A percentile compares a stretch with the other conserved stretches of the same genome.
Evolutionary conservation across 805 yeast species (phyloP).

Genomic region (Torulaspora delbrueckii): DNA sequence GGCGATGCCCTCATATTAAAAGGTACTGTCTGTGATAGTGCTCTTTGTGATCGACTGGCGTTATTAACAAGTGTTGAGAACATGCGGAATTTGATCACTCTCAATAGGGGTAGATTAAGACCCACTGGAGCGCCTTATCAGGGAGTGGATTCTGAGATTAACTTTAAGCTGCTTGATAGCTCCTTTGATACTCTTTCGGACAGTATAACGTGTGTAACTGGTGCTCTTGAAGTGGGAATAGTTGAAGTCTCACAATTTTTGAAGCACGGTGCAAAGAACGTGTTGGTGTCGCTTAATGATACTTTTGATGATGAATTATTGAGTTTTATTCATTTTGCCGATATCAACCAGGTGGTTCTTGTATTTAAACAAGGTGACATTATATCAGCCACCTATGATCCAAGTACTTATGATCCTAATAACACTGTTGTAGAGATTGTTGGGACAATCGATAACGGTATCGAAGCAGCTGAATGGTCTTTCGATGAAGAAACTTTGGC

Average conservation of each 20-base stretch:
- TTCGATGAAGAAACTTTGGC: conserved; percentile 85
- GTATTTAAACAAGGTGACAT: conserved; percentile 76
- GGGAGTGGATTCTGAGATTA: conserved; percentile 13
- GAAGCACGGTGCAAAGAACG: conserved; percentile 54
- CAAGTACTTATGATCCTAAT: conserved; percentile 41
- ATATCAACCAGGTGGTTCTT: conserved; percentile 58
- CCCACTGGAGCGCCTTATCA: conserved; percentile 21
- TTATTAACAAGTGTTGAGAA: not conserved
- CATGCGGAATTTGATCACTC: conserved; percentile 35
- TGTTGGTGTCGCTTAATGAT: conserved; percentile 59
- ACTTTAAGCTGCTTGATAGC: conserved; percentile 25
- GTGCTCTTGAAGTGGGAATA: conserved; percentile 48
- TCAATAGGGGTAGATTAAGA: conserved; percentile 31
- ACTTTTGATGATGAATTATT: conserved; percentile 41
- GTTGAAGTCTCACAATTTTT: conserved; percentile 74
- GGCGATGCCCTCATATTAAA: conserved; percentile 1
- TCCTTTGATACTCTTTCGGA: conserved; percentile 72
- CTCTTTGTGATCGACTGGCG: not conserved
- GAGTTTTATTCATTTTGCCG: conserved; percentile 65
- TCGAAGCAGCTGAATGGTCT: conserved; percentile 76
- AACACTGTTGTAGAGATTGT: conserved; percentile 62
- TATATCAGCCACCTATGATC: conserved; percentile 56
- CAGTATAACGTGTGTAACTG: conserved; percentile 61
- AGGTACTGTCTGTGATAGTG: not conserved
- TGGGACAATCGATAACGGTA: conserved; percentile 76